Evolutionary conservation across 768 basidiomycete species (phyloP).

Genomic region (Boletus tylopilopsis): DNA sequence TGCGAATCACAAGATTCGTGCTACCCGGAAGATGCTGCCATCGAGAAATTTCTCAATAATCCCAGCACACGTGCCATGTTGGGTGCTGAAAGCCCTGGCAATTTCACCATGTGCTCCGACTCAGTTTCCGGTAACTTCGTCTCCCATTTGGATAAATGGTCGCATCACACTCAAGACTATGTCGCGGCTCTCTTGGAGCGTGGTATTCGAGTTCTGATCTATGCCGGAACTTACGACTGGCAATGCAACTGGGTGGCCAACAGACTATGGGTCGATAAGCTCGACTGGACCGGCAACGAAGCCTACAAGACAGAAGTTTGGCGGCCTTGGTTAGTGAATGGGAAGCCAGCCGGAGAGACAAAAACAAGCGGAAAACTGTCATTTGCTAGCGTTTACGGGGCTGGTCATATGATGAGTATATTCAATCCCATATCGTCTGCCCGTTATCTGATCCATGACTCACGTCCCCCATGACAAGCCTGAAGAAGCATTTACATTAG

Average conservation of each 20-base stretch:
- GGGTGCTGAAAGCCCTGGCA: constrained; percentile 43
- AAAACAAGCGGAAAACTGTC: constrained; percentile 56
- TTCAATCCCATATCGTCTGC: constrained; percentile 5
- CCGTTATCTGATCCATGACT: constrained; percentile 20
- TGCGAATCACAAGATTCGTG: constrained; percentile 31
- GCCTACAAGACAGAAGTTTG: constrained; percentile 43
- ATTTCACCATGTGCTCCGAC: constrained; percentile 56
- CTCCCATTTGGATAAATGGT: constrained; percentile 59
- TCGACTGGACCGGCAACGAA: constrained; percentile 58
- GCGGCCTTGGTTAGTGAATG: constrained; percentile 54
- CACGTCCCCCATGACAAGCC: constrained; percentile 71
- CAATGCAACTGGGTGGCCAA: constrained; percentile 65
- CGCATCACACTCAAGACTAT: constrained; percentile 53
- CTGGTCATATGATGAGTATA: constrained; percentile 68
- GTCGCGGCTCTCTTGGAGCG: constrained; percentile 53
- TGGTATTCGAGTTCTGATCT: constrained; percentile 49
- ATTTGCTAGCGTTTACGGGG: constrained; percentile 59
- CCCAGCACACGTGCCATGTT: constrained; percentile 41
- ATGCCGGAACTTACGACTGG: constrained; percentile 54
- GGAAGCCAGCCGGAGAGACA: constrained; percentile 50
- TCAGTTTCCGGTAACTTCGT: constrained; percentile 50
- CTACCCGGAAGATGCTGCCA: constrained; percentile 37
- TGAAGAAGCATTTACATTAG: constrained; percentile 56
- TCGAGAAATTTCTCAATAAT: constrained; percentile 45
- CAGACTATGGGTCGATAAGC: constrained; percentile 52